Evolutionary conservation across 352 stramenopile genomes (phyloP).

Genomic region (Plasmopara viticola): DNA sequence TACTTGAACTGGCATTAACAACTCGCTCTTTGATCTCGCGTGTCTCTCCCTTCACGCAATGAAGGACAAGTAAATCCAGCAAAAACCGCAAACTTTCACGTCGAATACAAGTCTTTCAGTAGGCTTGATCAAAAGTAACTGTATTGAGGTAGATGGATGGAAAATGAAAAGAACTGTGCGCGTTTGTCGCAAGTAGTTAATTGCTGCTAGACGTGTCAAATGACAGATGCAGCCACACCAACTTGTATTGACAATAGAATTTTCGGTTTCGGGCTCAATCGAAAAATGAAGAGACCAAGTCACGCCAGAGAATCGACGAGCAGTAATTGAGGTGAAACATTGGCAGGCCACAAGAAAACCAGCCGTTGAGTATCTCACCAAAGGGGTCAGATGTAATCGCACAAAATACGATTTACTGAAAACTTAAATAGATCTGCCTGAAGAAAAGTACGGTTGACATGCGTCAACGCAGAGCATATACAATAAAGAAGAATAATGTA

Average conservation of each 20-base stretch:
- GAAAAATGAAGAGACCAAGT: constrained; percentile 13
- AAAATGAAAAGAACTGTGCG: not conserved
- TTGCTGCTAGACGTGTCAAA: constrained; percentile 6
- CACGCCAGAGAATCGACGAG: constrained; percentile 19
- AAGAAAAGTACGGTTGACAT: not conserved
- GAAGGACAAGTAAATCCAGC: constrained; percentile 10
- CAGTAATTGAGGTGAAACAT: constrained; percentile 12
- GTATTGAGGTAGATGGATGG: constrained; percentile 1
- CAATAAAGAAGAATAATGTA: not conserved
- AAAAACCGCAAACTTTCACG: constrained; percentile 10
- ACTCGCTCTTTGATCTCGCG: constrained; percentile 7
- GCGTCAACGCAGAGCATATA: not conserved
- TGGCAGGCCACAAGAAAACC: not conserved
- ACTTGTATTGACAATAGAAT: constrained; percentile 30
- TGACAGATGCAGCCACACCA: constrained; percentile 18
- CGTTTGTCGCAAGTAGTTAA: constrained; percentile 10
- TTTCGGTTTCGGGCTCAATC: constrained; percentile 19
- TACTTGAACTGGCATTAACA: constrained; percentile 24
- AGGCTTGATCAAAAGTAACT: constrained; percentile 12
- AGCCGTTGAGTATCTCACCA: not conserved
- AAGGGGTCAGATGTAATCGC: not conserved
- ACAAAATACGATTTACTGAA: not conserved
- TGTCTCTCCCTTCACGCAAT: constrained; percentile 21
- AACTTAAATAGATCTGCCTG: not conserved
- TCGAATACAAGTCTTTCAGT: constrained; percentile 1